phyloP scores from a whole-genome alignment of 192 early-diverging fungal species.

The Diversispora epigaea region DNA sequence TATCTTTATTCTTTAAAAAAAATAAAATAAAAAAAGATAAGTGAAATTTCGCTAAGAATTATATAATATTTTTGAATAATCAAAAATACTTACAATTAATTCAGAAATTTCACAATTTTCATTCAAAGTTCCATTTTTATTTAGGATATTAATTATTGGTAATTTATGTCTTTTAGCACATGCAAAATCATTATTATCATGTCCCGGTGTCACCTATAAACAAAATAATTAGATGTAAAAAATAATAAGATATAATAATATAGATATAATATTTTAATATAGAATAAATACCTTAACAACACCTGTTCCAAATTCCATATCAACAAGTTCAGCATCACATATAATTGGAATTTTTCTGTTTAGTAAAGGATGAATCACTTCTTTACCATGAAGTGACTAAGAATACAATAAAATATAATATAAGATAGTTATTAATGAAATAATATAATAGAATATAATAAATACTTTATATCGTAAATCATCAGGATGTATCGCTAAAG shows the following conservation, averaged over 20 bases:
- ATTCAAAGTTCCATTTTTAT: constrained; percentile 81
- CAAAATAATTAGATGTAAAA: not conserved
- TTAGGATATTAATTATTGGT: constrained; percentile 82
- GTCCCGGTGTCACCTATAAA: constrained; percentile 87
- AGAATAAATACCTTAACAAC: constrained; percentile 78
- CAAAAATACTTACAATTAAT: constrained; percentile 43
- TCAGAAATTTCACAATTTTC: constrained; percentile 62
- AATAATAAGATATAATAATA: not conserved
- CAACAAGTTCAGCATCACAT: constrained; percentile 77
- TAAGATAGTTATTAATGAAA: not conserved
- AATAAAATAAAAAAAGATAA: not conserved
- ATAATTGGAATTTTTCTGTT: constrained; percentile 79
- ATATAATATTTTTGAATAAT: no score
- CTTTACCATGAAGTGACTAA: constrained; percentile 59
- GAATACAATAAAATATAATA: not conserved
- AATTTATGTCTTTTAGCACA: constrained; percentile 82
- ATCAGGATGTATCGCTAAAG: constrained; percentile 86
- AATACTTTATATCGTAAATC: constrained; percentile 81
- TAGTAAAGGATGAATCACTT: constrained; percentile 81
- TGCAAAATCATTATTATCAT: constrained; percentile 88
- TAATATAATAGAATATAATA: not conserved
- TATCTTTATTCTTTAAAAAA: constrained; percentile 61
- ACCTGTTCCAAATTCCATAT: constrained; percentile 92
- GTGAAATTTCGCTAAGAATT: no score
- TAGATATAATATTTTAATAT: not conserved